phyloP scores from a whole-genome alignment of 73 alveolate species.

The Diophrys appendiculata region DNA sequence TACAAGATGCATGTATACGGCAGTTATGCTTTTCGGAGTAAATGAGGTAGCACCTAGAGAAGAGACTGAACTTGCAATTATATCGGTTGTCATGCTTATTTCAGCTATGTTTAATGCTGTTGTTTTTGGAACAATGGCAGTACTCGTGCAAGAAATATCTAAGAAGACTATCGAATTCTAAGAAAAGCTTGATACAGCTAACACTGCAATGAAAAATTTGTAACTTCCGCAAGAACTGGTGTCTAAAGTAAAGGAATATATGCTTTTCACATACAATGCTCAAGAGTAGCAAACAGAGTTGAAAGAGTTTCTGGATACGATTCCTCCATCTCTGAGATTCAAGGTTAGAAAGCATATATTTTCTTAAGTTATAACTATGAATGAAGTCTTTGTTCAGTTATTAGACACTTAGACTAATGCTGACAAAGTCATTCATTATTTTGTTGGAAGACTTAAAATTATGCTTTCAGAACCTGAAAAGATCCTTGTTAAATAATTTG shows the following conservation, averaged over 20 bases:
- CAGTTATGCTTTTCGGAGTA: conserved; percentile 28
- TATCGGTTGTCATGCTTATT: conserved; percentile 13
- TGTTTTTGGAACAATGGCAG: conserved; percentile 46
- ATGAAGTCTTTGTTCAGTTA: conserved; percentile 24
- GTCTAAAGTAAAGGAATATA: conserved; percentile 37
- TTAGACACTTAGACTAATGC: neutral
- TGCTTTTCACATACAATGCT: conserved; percentile 27
- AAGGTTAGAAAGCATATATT: conserved; percentile 36
- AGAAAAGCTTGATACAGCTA: conserved; percentile 45
- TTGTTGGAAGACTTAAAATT: conserved; percentile 33
- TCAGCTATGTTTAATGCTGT: conserved; percentile 26
- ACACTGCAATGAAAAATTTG: conserved; percentile 68
- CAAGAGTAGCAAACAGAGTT: conserved; percentile 47
- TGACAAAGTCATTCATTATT: neutral
- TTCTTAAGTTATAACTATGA: conserved; percentile 22
- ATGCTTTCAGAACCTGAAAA: conserved; percentile 56
- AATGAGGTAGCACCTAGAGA: conserved; percentile 30
- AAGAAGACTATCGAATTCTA: conserved; percentile 37
- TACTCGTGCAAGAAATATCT: conserved; percentile 24
- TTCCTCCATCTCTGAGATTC: conserved; percentile 41
- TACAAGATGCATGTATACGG: conserved; percentile 7
- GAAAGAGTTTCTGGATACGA: conserved; percentile 18
- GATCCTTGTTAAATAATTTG: conserved; percentile 42
- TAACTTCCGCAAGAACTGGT: conserved; percentile 13
- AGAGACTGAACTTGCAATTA: conserved; percentile 2